A percentile compares a stretch with the other conserved stretches of the same genome.
Evolutionary conservation across 2,329 filamentous ascomycete species (phyloP).

Genomic region (Hypoxylon sp.): DNA sequence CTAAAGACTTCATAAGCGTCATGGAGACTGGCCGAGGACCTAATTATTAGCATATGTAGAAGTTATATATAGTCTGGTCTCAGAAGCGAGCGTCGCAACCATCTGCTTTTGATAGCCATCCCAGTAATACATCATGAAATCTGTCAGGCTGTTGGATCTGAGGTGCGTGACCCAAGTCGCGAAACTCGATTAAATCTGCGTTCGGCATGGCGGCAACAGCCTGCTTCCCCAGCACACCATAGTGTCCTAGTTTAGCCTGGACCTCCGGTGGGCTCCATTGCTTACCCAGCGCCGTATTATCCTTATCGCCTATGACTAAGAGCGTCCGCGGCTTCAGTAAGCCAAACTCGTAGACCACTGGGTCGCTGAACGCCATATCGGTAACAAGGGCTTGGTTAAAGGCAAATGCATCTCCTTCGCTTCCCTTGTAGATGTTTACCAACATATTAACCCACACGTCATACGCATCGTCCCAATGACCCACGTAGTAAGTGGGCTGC

Average conservation of each 20-base stretch:
- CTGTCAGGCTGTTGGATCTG: conserved; percentile 65
- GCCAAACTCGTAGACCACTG: conserved; percentile 66
- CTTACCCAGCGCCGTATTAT: conserved; percentile 69
- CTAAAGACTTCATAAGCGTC: not conserved
- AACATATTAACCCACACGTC: conserved; percentile 71
- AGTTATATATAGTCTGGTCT: conserved; percentile 8
- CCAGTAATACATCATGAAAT: conserved; percentile 63
- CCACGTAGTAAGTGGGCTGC: conserved; percentile 64
- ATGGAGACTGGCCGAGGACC: not conserved
- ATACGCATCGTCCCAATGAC: conserved; percentile 64
- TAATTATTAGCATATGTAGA: not conserved
- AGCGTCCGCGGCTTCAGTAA: conserved; percentile 62
- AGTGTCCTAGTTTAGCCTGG: conserved; percentile 63
- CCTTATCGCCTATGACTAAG: conserved; percentile 66
- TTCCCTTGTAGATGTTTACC: conserved; percentile 65
- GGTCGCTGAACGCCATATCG: conserved; percentile 69
- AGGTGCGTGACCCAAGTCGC: conserved; percentile 66
- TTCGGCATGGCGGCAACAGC: conserved; percentile 61
- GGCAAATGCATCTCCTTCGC: conserved; percentile 59
- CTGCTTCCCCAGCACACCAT: conserved; percentile 64
- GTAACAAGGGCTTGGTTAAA: conserved; percentile 65
- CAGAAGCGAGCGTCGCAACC: not conserved
- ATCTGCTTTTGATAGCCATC: conserved; percentile 57
- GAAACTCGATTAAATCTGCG: conserved; percentile 63
- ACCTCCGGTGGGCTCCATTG: conserved; percentile 64